These are phyloP conservation scores for Syzygium aqueum DNA, from an alignment of 345 rosid genomes.

Conservation along the genomic window DNA sequence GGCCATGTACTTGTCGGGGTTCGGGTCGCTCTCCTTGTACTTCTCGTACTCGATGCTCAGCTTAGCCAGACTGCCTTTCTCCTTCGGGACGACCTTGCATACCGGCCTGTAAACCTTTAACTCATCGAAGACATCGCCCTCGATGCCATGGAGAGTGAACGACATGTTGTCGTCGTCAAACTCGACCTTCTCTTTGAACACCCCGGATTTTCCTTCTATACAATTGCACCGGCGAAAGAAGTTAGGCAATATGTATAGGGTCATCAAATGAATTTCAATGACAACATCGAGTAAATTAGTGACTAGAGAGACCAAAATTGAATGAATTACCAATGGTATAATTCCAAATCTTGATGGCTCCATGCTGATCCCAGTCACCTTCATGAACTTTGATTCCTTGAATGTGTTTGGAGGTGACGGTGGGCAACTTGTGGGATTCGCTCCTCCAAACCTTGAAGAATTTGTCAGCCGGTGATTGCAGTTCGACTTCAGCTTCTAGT, in stretches of 20 bases:
- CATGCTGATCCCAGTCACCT: conserved; percentile 5
- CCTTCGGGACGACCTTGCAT: conserved; percentile 4
- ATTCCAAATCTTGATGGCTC: conserved; percentile 4
- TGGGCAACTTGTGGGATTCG: not conserved
- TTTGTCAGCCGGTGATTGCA: not conserved
- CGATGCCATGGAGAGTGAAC: conserved; percentile 7
- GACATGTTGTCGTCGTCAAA: conserved; percentile 11
- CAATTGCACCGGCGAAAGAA: not conserved
- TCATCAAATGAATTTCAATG: not conserved
- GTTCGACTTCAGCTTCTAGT: not conserved
- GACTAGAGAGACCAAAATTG: not conserved
- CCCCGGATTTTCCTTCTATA: conserved; percentile 10
- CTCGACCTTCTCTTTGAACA: conserved; percentile 9
- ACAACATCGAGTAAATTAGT: not conserved
- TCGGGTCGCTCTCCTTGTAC: conserved; percentile 4
- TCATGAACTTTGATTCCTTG: not conserved
- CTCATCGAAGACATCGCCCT: conserved; percentile 8
- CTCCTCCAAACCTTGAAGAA: not conserved
- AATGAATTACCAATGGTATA: not conserved
- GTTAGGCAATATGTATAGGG: not conserved
- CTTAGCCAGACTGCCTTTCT: not conserved
- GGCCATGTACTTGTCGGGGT: conserved; percentile 9
- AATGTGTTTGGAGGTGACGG: not conserved
- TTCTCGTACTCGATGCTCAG: conserved; percentile 19
- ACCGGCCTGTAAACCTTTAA: conserved; percentile 6